Base-by-base conservation (phyloP, 2,329 filamentous ascomycete genomes). In the Aspergillus floridensis region DNA sequence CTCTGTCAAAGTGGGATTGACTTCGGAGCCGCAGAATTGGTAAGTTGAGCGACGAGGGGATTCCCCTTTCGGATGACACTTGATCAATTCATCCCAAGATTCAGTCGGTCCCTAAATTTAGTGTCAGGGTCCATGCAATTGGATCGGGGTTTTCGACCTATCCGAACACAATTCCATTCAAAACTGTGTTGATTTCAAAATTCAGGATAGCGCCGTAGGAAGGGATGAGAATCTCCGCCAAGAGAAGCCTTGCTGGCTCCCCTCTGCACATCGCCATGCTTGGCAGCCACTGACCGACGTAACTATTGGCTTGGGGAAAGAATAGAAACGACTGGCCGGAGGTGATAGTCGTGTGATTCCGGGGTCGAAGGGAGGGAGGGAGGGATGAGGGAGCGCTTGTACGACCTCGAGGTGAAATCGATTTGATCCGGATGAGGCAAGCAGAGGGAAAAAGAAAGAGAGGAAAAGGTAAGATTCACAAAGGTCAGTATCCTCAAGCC, bases 271-370 rank as follows among this genome's bases (percentile, higher is more conserved):
- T 52, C 49, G 22, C 31, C 49, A 52, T 41, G 56, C 56, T 57
- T 57, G 56, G 56, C 56, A n/a, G 14, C 32, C 35, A 47, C 19
- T 47, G 49, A 52, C 47, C 54, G 35, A 22, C 46, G 16, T 38
- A 12, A 41, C 54, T 57, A 57, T 57, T 57, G 56, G 56, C 56
- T 57, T 57, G 16, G 38, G 55, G 48, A 49, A 49, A 35, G 32
- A 22, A 16, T 16, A 49, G 32, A 24, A 22, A 24, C 32, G 7
- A 24, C 7, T 35, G 12, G 19, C 11, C 22, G 29, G 21, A 16
- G 19, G n/a, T n/a, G 31, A 22, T 44, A 21, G 31, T 21, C 32
- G 50, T 38, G 50, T 52, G 29, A 35, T 52, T 41, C 16, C 38
- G 6, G 38, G 19, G 38, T 8, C 16, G 32, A 35, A 12, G 32